phyloP scores from a whole-genome alignment of 345 rosid genomes.

The Melaleuca quinquenervia region DNA sequence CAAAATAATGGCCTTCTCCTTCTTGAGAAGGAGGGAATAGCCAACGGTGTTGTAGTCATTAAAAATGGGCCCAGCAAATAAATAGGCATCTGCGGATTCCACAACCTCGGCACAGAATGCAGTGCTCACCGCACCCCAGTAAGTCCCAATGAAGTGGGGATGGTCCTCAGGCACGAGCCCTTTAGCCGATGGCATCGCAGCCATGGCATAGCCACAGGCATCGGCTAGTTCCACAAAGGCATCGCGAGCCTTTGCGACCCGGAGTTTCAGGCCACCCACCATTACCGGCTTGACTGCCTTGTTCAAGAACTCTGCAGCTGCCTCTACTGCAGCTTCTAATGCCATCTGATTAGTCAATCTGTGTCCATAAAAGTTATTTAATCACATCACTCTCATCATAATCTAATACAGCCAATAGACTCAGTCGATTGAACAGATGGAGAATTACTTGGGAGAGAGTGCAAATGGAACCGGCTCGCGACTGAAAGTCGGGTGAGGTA shows the following conservation, averaged over 20 bases:
- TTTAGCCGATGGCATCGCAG: slow-evolving; percentile 72
- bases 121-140: slow-evolving; percentile 79
- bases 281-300: slow-evolving; percentile 71
- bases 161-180: slow-evolving; percentile 69
- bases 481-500: slow-evolving; percentile 66
- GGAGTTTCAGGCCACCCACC: slow-evolving; percentile 64
- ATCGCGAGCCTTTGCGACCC: slow-evolving; percentile 41
- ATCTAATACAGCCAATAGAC: neutral
- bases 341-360: slow-evolving; percentile 56
- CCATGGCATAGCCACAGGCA: slow-evolving; percentile 46
- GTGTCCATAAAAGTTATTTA: neutral
- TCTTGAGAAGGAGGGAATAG: slow-evolving; percentile 73
- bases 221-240: slow-evolving; percentile 60
- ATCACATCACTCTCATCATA: neutral
- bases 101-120: slow-evolving; percentile 75
- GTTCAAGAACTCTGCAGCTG: slow-evolving; percentile 64
- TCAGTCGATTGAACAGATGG: neutral
- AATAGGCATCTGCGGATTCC: slow-evolving; percentile 75
- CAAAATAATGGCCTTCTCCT: slow-evolving; percentile 69
- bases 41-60: slow-evolving; percentile 79
- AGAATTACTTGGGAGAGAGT: slow-evolving; percentile 40
- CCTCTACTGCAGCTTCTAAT: slow-evolving; percentile 62
- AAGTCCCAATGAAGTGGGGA: slow-evolving; percentile 69
- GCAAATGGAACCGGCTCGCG: slow-evolving; percentile 57
- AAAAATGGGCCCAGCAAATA: slow-evolving; percentile 78